Evolutionary conservation across 208 protist genomes (phyloP).

Genomic region (Leishmania martiniquensis): DNA sequence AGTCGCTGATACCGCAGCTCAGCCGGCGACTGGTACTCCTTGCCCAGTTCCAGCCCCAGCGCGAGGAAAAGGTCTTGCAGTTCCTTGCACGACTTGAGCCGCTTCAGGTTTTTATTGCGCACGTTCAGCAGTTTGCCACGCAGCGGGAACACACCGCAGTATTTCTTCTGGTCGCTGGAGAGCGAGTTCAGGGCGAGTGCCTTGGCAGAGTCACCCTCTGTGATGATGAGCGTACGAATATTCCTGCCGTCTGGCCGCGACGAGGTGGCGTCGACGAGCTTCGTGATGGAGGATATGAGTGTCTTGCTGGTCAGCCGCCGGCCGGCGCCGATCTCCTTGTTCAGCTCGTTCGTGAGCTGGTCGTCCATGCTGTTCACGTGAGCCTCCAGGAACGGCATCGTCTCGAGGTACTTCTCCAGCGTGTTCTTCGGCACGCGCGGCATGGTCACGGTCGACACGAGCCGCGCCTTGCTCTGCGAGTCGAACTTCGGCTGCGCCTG

Average conservation of each 20-base stretch:
- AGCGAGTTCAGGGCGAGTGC: slow-evolving; percentile 96
- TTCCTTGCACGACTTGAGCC: slow-evolving; percentile 95
- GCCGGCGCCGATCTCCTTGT: slow-evolving; percentile 80
- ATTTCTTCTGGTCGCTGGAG: slow-evolving; percentile 95
- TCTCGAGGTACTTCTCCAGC: slow-evolving; percentile 81
- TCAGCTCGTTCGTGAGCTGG: slow-evolving; percentile 74
- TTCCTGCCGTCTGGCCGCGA: slow-evolving; percentile 73
- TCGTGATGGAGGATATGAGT: slow-evolving; percentile 95
- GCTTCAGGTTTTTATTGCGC: slow-evolving; percentile 92
- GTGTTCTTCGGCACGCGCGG: slow-evolving; percentile 88
- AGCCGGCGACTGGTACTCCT: slow-evolving; percentile 67
- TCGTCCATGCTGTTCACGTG: slow-evolving; percentile 74
- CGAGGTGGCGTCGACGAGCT: slow-evolving; percentile 96
- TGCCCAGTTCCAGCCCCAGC: slow-evolving; percentile 82
- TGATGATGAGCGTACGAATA: slow-evolving; percentile 98
- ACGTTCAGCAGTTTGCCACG: slow-evolving; percentile 98
- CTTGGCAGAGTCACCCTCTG: slow-evolving; percentile 99
- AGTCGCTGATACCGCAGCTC: slow-evolving; percentile 98
- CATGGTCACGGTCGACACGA: slow-evolving; percentile 92
- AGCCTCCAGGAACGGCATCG: slow-evolving; percentile 85
- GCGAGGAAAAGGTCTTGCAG: slow-evolving; percentile 90
- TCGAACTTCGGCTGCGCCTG: slow-evolving; percentile 99
- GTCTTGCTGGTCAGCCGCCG: slow-evolving; percentile 75
- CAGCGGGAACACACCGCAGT: slow-evolving; percentile 98
- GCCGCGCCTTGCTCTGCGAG: slow-evolving; percentile 99